Percentiles rank a stretch among this genome's conserved stretches.
Conservation (phyloP, 805 yeast species). For the Teunomyces funiuensis region DNA sequence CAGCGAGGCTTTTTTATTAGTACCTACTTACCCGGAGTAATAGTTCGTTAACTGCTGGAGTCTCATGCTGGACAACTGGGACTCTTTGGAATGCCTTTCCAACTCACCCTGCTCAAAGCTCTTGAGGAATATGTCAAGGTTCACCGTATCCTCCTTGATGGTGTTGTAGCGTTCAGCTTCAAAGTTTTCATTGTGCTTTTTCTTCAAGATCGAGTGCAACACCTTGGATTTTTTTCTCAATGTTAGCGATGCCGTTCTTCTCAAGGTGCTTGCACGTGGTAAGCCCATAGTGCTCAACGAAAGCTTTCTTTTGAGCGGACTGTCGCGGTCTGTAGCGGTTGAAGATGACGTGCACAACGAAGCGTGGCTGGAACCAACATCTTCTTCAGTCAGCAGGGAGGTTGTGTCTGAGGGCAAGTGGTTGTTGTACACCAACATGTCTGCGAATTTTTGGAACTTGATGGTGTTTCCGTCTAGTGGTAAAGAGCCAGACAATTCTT, state of each 20-base stretch:
- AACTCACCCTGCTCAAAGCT: constrained; percentile 9
- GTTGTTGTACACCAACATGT: constrained; percentile 15
- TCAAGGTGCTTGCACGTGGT: neutral
- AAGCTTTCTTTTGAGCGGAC: neutral
- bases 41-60: constrained; percentile 9
- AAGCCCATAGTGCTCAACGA: neutral
- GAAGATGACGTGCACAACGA: neutral
- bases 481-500: neutral
- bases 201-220: constrained; percentile 25
- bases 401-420: constrained; percentile 6
- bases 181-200: constrained; percentile 23
- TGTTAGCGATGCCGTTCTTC: neutral
- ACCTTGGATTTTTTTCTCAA: neutral
- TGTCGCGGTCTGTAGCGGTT: neutral
- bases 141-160: constrained; percentile 7
- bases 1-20: too few species aligned
- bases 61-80: constrained; percentile 5
- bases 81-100: constrained; percentile 6
- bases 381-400: neutral
- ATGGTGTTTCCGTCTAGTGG: constrained; percentile 7
- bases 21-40: constrained; percentile 2
- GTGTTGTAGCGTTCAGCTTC: constrained; percentile 16
- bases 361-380: neutral
- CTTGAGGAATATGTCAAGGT: constrained; percentile 8
- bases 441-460: constrained; percentile 16